Percentiles rank a stretch among this genome's conserved stretches.
phyloP scores from a whole-genome alignment of 192 early-diverging fungal species.

The Rhizophlyctis rosea region DNA sequence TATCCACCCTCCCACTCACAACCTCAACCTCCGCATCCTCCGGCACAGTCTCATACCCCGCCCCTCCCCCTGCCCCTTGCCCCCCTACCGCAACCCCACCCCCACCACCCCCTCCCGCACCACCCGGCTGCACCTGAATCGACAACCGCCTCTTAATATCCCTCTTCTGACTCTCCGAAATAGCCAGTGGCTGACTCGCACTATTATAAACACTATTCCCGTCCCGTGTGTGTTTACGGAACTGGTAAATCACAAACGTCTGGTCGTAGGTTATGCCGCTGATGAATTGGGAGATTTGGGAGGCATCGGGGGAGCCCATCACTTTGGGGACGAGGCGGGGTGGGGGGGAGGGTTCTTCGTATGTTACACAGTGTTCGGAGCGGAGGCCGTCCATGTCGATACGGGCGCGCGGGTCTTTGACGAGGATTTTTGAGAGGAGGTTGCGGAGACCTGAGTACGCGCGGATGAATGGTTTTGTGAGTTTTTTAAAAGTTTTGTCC shows the following conservation, averaged over 20 bases:
- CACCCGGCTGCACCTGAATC: conserved; percentile 19
- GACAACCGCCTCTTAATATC: conserved; percentile 31
- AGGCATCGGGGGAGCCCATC: conserved; percentile 31
- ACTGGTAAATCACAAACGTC: conserved; percentile 45
- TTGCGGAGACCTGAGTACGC: no score
- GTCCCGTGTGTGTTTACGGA: conserved; percentile 41
- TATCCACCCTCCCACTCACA: no score
- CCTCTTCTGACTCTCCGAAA: conserved; percentile 23
- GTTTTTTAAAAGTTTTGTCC: no score
- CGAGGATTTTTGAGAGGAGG: conserved; percentile 51
- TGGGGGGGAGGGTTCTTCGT: conserved; percentile 49
- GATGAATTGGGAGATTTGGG: conserved; percentile 48
- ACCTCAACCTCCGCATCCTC: no score
- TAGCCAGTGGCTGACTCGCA: conserved; percentile 1
- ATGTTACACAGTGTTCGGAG: conserved; percentile 57
- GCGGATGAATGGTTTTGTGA: no score
- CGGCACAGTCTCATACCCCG: no score
- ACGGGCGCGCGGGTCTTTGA: conserved; percentile 51
- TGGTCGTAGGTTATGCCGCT: conserved; percentile 45
- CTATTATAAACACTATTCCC: conserved; percentile 34
- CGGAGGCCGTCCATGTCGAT: conserved; percentile 52
- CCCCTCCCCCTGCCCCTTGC: background rate
- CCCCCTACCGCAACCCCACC: background rate
- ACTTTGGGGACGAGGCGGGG: conserved; percentile 37
- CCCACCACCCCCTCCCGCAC: background rate